These are phyloP conservation scores for Linum usitatissimum DNA, from an alignment of 345 rosid genomes.

Conservation along the genomic window DNA sequence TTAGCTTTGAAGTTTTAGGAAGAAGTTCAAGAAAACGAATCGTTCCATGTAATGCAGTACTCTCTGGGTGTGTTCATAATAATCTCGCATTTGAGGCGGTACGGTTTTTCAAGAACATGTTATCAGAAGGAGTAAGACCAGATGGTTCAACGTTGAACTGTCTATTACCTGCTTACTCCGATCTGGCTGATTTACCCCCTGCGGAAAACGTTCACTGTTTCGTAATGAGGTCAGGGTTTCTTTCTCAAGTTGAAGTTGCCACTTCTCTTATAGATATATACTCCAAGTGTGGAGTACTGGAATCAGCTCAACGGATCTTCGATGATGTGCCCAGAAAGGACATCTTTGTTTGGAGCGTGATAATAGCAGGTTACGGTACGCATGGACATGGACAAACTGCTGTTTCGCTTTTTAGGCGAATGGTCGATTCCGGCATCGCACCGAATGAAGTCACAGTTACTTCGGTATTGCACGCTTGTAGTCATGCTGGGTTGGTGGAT, in stretches of 20 bases:
- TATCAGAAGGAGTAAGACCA: not conserved
- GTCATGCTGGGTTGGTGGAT: not conserved
- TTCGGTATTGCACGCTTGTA: not conserved
- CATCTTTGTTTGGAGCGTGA: not conserved
- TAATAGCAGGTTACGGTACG: not conserved
- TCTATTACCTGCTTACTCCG: not conserved
- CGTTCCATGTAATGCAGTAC: slow-evolving; percentile 64
- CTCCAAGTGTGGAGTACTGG: not conserved
- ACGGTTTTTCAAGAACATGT: not conserved
- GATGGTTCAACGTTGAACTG: not conserved
- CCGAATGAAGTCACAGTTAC: not conserved
- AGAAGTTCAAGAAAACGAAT: slow-evolving; percentile 41
- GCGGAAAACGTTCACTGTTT: not conserved
- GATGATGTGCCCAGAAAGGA: not conserved
- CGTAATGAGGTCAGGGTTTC: not conserved
- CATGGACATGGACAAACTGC: not conserved
- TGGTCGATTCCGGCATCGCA: not conserved
- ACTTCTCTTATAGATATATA: not conserved
- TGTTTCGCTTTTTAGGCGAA: not conserved
- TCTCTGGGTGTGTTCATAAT: slow-evolving; percentile 27
- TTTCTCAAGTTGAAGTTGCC: not conserved
- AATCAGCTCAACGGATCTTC: not conserved
- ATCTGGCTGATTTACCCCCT: not conserved
- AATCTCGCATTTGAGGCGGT: not conserved
- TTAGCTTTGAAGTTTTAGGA: slow-evolving; percentile 43